Evolutionary conservation across 805 yeast species (phyloP).

Genomic region (Metschnikowia cerradonensis): DNA sequence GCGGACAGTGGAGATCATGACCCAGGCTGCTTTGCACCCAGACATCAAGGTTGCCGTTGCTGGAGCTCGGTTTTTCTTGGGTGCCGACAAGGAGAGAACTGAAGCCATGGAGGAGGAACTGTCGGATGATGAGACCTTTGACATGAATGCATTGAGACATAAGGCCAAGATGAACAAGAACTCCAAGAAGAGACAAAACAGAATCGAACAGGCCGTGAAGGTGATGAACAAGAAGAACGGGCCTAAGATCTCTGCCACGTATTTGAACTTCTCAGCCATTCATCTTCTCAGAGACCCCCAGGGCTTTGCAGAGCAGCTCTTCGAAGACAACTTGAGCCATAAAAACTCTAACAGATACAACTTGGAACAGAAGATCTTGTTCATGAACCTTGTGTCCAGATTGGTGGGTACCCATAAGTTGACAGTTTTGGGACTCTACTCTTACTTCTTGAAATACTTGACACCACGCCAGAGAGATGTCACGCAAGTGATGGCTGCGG

Average conservation of each 20-base stretch:
- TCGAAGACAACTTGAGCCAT: slow-evolving; percentile 64
- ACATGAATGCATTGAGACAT: slow-evolving; percentile 71
- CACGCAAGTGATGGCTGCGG: slow-evolving; percentile 93
- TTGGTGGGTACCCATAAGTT: slow-evolving; percentile 92
- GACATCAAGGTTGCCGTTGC: slow-evolving; percentile 84
- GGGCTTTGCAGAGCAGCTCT: slow-evolving; percentile 88
- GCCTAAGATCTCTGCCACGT: slow-evolving; percentile 56
- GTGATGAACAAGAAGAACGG: slow-evolving; percentile 53
- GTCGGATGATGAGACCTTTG: slow-evolving; percentile 69
- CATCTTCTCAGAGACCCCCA: slow-evolving; percentile 96
- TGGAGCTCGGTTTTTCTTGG: slow-evolving; percentile 86
- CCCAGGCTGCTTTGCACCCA: slow-evolving; percentile 87
- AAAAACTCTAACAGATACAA: slow-evolving; percentile 67
- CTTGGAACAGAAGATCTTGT: slow-evolving; percentile 82
- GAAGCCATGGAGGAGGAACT: slow-evolving; percentile 72
- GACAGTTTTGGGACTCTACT: slow-evolving; percentile 83
- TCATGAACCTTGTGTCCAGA: slow-evolving; percentile 84
- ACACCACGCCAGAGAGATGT: slow-evolving; percentile 94
- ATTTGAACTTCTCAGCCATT: slow-evolving; percentile 88
- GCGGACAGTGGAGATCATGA: slow-evolving; percentile 95
- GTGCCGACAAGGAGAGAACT: slow-evolving; percentile 92
- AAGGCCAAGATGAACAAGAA: slow-evolving; percentile 81
- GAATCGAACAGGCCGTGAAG: slow-evolving; percentile 70
- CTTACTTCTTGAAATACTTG: slow-evolving; percentile 81
- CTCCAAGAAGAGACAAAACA: slow-evolving; percentile 72